Evolutionary conservation across 768 basidiomycete genomes (phyloP).

Genomic region (Hortiboletus campestris): DNA sequence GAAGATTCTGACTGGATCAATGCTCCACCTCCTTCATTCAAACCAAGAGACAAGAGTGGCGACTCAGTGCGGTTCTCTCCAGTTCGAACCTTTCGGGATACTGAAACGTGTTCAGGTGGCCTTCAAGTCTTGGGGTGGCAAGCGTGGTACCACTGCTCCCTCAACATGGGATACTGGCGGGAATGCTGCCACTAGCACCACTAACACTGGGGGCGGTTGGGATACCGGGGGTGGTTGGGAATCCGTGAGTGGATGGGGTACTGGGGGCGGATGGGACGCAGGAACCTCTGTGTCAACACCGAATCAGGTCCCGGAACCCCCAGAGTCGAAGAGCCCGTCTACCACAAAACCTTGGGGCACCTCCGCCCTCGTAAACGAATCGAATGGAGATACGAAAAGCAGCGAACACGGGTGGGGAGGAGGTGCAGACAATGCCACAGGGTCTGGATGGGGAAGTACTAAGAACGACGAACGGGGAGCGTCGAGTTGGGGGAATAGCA

Average conservation of each 20-base stretch:
- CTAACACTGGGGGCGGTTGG: constrained; percentile 5
- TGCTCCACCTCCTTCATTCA: constrained; percentile 13
- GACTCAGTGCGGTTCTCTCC: constrained; percentile 15
- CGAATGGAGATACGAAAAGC: too few relatives aligned
- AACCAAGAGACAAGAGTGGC: constrained; percentile 14
- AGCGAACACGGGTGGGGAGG: too few relatives aligned
- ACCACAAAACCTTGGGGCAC: neutral
- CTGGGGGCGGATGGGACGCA: constrained; percentile 7
- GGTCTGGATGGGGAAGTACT: constrained; percentile 6
- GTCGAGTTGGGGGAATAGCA: neutral
- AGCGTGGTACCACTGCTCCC: neutral
- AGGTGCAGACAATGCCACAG: neutral
- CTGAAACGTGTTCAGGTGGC: constrained; percentile 3
- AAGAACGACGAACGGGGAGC: constrained; percentile 2
- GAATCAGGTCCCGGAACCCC: neutral
- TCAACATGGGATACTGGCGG: neutral
- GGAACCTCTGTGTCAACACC: constrained; percentile 1
- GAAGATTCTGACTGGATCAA: constrained; percentile 22
- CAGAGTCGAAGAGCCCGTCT: neutral
- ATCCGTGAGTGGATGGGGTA: neutral
- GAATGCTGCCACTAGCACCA: neutral
- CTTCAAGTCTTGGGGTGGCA: constrained; percentile 7
- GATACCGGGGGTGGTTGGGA: constrained; percentile 4
- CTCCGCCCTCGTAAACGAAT: neutral
- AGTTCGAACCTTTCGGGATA: neutral